Conservation (phyloP, 257 asterid species). For the Rubia yunnanensis region DNA sequence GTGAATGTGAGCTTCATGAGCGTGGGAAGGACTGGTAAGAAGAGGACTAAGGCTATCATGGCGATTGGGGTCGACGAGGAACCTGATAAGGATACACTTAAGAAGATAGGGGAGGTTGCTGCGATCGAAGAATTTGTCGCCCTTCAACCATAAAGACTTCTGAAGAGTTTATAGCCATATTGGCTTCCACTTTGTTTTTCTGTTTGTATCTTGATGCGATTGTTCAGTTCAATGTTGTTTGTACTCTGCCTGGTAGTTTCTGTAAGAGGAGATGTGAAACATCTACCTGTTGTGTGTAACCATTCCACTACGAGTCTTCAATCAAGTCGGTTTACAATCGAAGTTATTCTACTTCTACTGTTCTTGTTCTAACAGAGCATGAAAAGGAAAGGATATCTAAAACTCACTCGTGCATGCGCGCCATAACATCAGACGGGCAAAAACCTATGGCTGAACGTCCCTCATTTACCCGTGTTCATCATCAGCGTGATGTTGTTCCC, state of each 20-base stretch:
- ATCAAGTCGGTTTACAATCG: too few species aligned
- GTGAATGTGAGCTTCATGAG: conserved; percentile 98
- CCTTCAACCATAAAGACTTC: conserved; percentile 42
- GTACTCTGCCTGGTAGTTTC: background rate
- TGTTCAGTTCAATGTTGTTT: background rate
- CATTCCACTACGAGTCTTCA: too few species aligned
- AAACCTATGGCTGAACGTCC: too few species aligned
- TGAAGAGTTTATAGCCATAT: background rate
- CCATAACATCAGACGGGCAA: background rate
- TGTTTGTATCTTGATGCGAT: background rate
- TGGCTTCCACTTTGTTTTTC: background rate
- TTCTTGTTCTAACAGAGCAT: background rate
- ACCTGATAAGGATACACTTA: conserved; percentile 69
- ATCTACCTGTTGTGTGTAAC: background rate
- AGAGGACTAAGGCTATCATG: conserved; percentile 83
- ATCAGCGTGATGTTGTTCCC: conserved; percentile 46
- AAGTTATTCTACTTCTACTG: too few species aligned
- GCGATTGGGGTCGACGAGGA: conserved; percentile 96
- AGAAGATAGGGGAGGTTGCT: conserved; percentile 69
- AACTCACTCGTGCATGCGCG: too few species aligned
- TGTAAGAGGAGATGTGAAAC: background rate
- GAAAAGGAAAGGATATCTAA: too few species aligned
- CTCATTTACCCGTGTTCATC: conserved; percentile 35
- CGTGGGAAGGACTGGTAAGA: conserved; percentile 73
- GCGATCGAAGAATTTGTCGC: conserved; percentile 88